Conservation (phyloP, 345 rosid genomes). For the Noccaea bulbosa region DNA sequence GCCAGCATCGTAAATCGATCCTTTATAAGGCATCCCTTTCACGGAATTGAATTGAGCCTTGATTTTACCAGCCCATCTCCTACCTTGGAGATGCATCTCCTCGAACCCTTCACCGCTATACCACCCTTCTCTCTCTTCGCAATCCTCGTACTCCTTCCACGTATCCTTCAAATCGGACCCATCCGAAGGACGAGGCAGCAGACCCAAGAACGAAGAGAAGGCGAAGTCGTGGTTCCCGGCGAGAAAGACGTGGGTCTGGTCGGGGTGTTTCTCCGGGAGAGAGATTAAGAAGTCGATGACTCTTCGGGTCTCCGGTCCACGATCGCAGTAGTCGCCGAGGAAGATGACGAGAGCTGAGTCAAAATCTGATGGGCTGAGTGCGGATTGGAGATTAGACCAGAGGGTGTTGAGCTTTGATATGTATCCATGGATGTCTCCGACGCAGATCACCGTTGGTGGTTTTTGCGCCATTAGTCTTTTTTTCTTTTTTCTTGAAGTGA, state of each 20-base stretch:
- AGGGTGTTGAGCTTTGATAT: slow-evolving; percentile 62
- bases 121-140: slow-evolving; percentile 87
- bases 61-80: slow-evolving; percentile 80
- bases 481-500: background rate
- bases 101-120: slow-evolving; percentile 71
- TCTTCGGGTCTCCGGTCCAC: slow-evolving; percentile 72
- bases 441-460: slow-evolving; percentile 61
- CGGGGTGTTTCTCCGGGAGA: slow-evolving; percentile 58
- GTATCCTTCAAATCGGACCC: slow-evolving; percentile 62
- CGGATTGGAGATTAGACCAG: slow-evolving; percentile 75
- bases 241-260: slow-evolving; percentile 72
- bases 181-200: slow-evolving; percentile 54
- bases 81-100: slow-evolving; percentile 76
- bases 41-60: slow-evolving; percentile 50
- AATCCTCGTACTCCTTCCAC: slow-evolving; percentile 62
- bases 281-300: slow-evolving; percentile 70
- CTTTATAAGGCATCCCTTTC: slow-evolving; percentile 62
- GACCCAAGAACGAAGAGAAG: slow-evolving; percentile 69
- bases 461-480: slow-evolving; percentile 28
- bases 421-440: slow-evolving; percentile 93
- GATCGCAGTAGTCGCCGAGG: slow-evolving; percentile 96
- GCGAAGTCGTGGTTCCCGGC: slow-evolving; percentile 87
- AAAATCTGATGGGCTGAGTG: slow-evolving; percentile 56
- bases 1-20: slow-evolving; percentile 83
- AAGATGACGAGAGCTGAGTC: slow-evolving; percentile 69